Percentiles rank a stretch among this genome's conserved stretches.
Conservation (phyloP, 176 grass and related monocot species). For the Carex pumila region DNA sequence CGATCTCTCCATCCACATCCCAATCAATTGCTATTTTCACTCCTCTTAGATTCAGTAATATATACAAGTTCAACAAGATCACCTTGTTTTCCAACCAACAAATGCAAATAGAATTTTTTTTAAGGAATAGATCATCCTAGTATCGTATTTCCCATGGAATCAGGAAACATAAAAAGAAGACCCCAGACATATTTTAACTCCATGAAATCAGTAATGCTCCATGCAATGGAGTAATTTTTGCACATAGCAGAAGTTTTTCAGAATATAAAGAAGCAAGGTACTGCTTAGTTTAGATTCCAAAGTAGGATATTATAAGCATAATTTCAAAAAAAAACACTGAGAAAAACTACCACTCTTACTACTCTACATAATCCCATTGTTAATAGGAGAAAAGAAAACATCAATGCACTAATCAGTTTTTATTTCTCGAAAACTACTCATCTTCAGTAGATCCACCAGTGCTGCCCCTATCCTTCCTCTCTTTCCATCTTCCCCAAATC, state of each 20-base stretch:
- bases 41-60: neutral
- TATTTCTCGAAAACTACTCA: neutral
- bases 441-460: slow-evolving; percentile 7
- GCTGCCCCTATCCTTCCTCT: slow-evolving; percentile 44
- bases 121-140: neutral
- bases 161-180: neutral
- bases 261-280: neutral
- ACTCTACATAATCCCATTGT: neutral
- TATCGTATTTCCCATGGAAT: neutral
- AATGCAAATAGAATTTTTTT: neutral
- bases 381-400: neutral
- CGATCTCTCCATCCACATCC: neutral
- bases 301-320: neutral
- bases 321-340: neutral
- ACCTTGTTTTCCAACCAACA: neutral
- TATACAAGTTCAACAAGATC: neutral
- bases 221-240: neutral
- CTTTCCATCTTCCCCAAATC: slow-evolving; percentile 65
- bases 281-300: neutral
- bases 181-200: neutral
- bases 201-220: neutral
- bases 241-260: neutral
- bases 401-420: neutral
- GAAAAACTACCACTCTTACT: neutral
- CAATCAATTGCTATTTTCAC: neutral